Percentiles rank a stretch among this genome's conserved stretches.
Conservation (phyloP, 495 filamentous ascomycete species). For the Penicillium antarcticum region DNA sequence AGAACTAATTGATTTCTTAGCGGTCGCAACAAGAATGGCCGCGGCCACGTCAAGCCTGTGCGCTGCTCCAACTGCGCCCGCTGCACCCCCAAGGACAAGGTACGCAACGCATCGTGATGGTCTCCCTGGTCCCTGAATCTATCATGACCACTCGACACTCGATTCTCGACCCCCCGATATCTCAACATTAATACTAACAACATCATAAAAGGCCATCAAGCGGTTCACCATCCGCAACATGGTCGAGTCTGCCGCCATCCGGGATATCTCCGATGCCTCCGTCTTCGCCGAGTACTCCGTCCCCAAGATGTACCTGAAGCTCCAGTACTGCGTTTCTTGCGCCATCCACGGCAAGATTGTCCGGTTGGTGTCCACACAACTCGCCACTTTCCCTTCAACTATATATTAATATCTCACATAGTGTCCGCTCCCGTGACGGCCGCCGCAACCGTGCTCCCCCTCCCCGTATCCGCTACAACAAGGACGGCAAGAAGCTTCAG, state of each 20-base stretch:
- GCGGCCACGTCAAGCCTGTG: constrained; percentile 99
- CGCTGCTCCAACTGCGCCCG: constrained; percentile 99
- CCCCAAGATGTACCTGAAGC: constrained; percentile 99
- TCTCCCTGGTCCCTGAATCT: too few relatives aligned
- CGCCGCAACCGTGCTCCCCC: constrained; percentile 98
- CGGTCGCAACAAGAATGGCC: constrained; percentile 99
- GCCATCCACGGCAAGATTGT: constrained; percentile 99
- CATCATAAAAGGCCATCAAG: constrained; percentile 75
- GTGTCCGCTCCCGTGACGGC: constrained; percentile 95
- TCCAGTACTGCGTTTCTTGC: constrained; percentile 99
- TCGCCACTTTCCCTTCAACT: not conserved
- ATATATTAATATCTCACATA: constrained; percentile 36
- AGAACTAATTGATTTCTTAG: constrained; percentile 43
- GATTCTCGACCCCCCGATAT: too few relatives aligned
- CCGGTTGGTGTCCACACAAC: constrained; percentile 63
- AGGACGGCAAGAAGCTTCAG: constrained; percentile 99
- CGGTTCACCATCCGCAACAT: constrained; percentile 99
- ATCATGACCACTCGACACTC: too few relatives aligned
- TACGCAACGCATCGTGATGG: too few relatives aligned
- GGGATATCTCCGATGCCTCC: constrained; percentile 99
- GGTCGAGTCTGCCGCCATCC: constrained; percentile 99
- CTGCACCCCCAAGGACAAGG: constrained; percentile 98
- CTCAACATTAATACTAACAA: too few relatives aligned
- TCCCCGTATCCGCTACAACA: constrained; percentile 97
- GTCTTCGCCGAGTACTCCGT: constrained; percentile 99